These are phyloP conservation scores for Bryum argenteum DNA, from an alignment of 225 moss, liverwort and hornwort species.

Conservation along the genomic window DNA sequence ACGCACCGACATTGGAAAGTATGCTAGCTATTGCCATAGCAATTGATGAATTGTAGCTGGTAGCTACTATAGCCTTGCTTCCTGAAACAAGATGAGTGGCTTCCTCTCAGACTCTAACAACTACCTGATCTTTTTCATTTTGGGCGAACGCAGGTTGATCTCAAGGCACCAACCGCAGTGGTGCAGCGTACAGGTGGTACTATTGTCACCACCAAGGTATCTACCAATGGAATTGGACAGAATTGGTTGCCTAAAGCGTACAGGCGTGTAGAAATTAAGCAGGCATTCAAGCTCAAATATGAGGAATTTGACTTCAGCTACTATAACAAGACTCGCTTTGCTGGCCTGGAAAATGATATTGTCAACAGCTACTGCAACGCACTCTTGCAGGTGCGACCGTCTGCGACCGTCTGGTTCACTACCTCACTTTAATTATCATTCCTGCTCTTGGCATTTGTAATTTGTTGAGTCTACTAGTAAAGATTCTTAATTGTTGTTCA, in stretches of 20 bases:
- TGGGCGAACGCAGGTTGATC: slow-evolving; percentile 45
- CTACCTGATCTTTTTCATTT: slow-evolving; percentile 12
- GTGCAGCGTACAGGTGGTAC: slow-evolving; percentile 37
- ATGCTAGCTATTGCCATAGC: not conserved
- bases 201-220: slow-evolving; percentile 37
- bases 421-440: slow-evolving; percentile 8
- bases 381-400: slow-evolving; percentile 60
- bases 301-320: slow-evolving; percentile 79
- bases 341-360: slow-evolving; percentile 72
- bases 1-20: not conserved
- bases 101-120: slow-evolving; percentile 21
- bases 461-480: slow-evolving; percentile 9
- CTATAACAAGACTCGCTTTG: slow-evolving; percentile 73
- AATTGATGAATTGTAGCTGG: not conserved
- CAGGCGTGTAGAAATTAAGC: slow-evolving; percentile 70
- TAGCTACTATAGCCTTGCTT: slow-evolving; percentile 9
- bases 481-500: slow-evolving; percentile 6
- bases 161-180: slow-evolving; percentile 44
- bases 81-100: slow-evolving; percentile 15
- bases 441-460: slow-evolving; percentile 20
- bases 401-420: slow-evolving; percentile 2
- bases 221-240: slow-evolving; percentile 48
- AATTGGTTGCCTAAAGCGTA: slow-evolving; percentile 64
- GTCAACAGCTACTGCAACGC: slow-evolving; percentile 78
- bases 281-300: slow-evolving; percentile 65